Conservation (phyloP, 106 monocot genomes). For the Platanthera guangdongensis region DNA sequence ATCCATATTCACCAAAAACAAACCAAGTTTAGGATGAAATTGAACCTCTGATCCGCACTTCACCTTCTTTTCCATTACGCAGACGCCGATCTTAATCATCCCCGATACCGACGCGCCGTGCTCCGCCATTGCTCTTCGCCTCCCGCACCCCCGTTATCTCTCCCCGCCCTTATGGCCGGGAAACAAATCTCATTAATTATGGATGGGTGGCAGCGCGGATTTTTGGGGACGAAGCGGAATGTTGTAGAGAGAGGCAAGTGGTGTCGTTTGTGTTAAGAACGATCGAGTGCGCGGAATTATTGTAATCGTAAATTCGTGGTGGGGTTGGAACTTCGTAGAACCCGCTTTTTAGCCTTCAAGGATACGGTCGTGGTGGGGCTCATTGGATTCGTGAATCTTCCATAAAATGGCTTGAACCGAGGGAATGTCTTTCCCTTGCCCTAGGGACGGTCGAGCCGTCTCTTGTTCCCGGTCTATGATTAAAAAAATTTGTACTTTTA, state of each 20-base stretch:
- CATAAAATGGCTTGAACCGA: not conserved
- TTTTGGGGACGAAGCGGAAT: not conserved
- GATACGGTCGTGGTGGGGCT: not conserved
- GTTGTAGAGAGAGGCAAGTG: not conserved
- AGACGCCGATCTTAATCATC: conserved; percentile 46
- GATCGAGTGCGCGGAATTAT: not conserved
- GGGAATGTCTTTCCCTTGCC: too few relatives aligned
- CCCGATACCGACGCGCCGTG: not conserved
- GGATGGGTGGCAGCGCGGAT: too few relatives aligned
- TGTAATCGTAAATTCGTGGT: not conserved
- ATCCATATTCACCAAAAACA: not conserved
- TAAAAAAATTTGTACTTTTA: too few relatives aligned
- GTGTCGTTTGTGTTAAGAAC: not conserved
- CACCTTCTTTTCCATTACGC: conserved; percentile 62
- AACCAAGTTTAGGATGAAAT: not conserved
- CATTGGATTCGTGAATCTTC: not conserved
- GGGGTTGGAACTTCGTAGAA: not conserved
- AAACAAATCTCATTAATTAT: too few relatives aligned
- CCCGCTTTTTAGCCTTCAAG: not conserved
- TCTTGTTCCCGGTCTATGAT: too few relatives aligned
- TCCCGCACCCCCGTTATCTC: not conserved
- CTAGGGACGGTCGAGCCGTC: too few relatives aligned
- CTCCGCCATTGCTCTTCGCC: not conserved
- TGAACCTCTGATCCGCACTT: conserved; percentile 19
- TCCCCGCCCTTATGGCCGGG: not conserved